These are phyloP conservation scores for Chamaecrista fasciculata DNA, from an alignment of 306 rosid genomes.

Conservation along the genomic window DNA sequence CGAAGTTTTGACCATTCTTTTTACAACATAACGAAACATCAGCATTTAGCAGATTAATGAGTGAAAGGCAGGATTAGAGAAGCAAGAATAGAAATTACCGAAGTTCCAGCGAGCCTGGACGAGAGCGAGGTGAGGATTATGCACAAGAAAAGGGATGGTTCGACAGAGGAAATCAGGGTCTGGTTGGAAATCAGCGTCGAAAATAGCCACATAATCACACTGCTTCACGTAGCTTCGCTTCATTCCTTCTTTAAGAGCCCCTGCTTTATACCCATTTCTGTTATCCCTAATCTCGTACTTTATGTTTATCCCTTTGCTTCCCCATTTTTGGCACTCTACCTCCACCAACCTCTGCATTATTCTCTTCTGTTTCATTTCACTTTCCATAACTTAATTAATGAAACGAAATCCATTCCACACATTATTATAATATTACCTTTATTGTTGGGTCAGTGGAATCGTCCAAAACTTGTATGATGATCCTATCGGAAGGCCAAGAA, in stretches of 20 bases:
- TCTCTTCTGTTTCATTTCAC: not conserved
- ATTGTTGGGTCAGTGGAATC: slow-evolving; percentile 79
- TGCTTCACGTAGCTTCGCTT: slow-evolving; percentile 59
- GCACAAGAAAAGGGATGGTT: slow-evolving; percentile 66
- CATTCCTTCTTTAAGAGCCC: slow-evolving; percentile 85
- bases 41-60: not conserved
- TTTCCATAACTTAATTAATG: too few relatives aligned
- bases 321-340: slow-evolving; percentile 78
- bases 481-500: slow-evolving; percentile 86
- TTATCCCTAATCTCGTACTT: slow-evolving; percentile 81
- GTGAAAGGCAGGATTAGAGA: not conserved
- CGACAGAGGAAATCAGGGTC: slow-evolving; percentile 73
- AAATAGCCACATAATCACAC: slow-evolving; percentile 77
- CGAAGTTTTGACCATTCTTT: too few relatives aligned
- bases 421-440: slow-evolving; percentile 43
- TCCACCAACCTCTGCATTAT: slow-evolving; percentile 64
- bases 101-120: slow-evolving; percentile 90
- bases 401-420: too few relatives aligned
- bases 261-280: slow-evolving; percentile 84
- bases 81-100: slow-evolving; percentile 53
- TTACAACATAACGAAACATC: too few relatives aligned
- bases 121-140: slow-evolving; percentile 65
- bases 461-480: slow-evolving; percentile 80
- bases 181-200: slow-evolving; percentile 93
- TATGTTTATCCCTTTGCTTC: slow-evolving; percentile 70